Evolutionary conservation across 2,329 filamentous ascomycete species (phyloP).

Genomic region (Cercospora sesami): DNA sequence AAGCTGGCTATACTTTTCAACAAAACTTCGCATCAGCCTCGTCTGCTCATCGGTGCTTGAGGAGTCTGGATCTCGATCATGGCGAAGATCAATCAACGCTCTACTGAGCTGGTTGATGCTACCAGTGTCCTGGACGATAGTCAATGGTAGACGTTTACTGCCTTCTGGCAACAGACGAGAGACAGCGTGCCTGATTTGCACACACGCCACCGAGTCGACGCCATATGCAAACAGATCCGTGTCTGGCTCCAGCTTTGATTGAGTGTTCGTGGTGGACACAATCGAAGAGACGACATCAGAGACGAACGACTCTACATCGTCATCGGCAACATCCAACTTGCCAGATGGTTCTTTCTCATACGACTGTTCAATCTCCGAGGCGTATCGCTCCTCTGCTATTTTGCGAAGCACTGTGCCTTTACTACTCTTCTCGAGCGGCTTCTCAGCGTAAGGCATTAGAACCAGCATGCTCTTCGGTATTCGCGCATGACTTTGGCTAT

Average conservation of each 20-base stretch:
- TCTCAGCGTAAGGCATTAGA: slow-evolving; percentile 42
- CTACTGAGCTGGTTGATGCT: slow-evolving; percentile 49
- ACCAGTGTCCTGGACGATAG: slow-evolving; percentile 61
- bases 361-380: slow-evolving; percentile 47
- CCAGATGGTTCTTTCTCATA: slow-evolving; percentile 42
- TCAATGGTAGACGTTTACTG: slow-evolving; percentile 52
- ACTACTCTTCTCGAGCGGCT: slow-evolving; percentile 58
- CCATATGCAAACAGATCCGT: slow-evolving; percentile 60
- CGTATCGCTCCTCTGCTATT: slow-evolving; percentile 54
- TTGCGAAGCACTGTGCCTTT: slow-evolving; percentile 61
- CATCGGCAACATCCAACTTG: slow-evolving; percentile 35
- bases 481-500: slow-evolving; percentile 53
- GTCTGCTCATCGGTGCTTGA: slow-evolving; percentile 41
- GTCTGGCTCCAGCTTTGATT: slow-evolving; percentile 9
- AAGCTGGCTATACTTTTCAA: slow-evolving; percentile 48
- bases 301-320: slow-evolving; percentile 39
- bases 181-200: slow-evolving; percentile 51
- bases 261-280: slow-evolving; percentile 8
- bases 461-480: slow-evolving; percentile 55
- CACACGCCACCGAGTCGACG: slow-evolving; percentile 60
- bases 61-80: slow-evolving; percentile 37
- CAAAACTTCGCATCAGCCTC: slow-evolving; percentile 48
- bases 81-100: slow-evolving; percentile 43
- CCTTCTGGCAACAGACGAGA: slow-evolving; percentile 40
- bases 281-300: slow-evolving; percentile 32